phyloP scores from a whole-genome alignment of 2,329 filamentous ascomycete genomes.

The Xylariaceae sp. region DNA sequence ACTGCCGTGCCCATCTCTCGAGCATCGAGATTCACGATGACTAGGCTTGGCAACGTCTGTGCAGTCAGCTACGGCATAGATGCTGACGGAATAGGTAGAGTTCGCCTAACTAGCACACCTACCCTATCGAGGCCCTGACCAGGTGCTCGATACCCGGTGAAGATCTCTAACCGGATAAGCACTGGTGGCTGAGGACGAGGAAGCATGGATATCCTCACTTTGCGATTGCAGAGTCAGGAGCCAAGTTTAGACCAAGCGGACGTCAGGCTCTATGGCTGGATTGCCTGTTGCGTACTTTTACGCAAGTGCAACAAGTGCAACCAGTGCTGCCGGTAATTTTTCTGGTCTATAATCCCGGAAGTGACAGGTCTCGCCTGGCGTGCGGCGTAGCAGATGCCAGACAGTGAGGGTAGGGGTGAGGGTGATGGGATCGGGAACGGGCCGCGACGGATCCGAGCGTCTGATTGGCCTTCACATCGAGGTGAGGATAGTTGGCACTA shows the following conservation, averaged over 20 bases:
- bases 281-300: neutral
- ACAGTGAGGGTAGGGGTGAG: neutral
- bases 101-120: neutral
- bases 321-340: neutral
- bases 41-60: neutral
- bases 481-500: neutral
- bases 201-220: neutral
- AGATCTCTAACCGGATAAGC: neutral
- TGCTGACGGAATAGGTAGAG: neutral
- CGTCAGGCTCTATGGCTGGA: neutral
- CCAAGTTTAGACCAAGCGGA: slow-evolving; percentile 9
- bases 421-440: neutral
- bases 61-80: neutral
- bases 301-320: neutral
- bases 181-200: neutral
- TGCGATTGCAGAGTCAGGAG: neutral
- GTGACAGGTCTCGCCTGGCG: neutral
- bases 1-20: neutral
- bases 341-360: neutral
- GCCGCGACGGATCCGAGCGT: neutral
- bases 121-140: too few relatives aligned
- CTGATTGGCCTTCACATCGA: neutral
- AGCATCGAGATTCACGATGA: neutral
- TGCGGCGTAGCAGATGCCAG: neutral
- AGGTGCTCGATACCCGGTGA: neutral